Percentiles rank a stretch among this genome's conserved stretches.
Conservation (phyloP, 768 basidiomycete genomes). For the Zangia roseola region DNA sequence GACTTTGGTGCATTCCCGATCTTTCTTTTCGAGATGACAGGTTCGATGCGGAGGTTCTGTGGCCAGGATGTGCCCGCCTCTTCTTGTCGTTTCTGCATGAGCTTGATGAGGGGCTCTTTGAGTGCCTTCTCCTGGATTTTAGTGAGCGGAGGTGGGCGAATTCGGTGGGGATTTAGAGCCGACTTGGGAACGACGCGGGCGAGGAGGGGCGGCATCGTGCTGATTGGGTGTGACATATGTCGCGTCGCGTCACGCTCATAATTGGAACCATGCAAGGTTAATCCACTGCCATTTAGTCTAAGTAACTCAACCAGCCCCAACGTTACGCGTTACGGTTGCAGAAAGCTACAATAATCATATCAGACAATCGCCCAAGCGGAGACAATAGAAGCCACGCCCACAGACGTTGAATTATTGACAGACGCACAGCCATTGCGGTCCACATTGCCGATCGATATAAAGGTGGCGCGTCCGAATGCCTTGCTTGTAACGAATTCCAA, state of each 20-base stretch:
- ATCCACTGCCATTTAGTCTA: no score
- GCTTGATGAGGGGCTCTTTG: slow-evolving; percentile 40
- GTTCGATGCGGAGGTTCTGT: slow-evolving; percentile 50
- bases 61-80: slow-evolving; percentile 42
- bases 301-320: no score
- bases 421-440: no score
- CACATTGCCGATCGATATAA: no score
- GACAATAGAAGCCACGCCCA: no score
- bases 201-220: slow-evolving; percentile 17
- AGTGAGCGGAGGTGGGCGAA: slow-evolving; percentile 33
- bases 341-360: no score
- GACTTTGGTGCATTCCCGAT: slow-evolving; percentile 41
- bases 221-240: not conserved
- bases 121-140: slow-evolving; percentile 26
- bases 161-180: slow-evolving; percentile 18
- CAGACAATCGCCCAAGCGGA: no score
- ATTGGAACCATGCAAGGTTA: no score
- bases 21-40: slow-evolving; percentile 37
- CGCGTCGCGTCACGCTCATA: slow-evolving; percentile 20
- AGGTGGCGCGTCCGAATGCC: no score
- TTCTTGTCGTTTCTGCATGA: slow-evolving; percentile 40
- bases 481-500: no score
- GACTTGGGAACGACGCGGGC: slow-evolving; percentile 40
- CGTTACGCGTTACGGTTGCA: no score
- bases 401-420: no score